These are phyloP conservation scores for Ceratocystiopsis brevicomis DNA, from an alignment of 2,329 filamentous ascomycete species.

Conservation along the genomic window DNA sequence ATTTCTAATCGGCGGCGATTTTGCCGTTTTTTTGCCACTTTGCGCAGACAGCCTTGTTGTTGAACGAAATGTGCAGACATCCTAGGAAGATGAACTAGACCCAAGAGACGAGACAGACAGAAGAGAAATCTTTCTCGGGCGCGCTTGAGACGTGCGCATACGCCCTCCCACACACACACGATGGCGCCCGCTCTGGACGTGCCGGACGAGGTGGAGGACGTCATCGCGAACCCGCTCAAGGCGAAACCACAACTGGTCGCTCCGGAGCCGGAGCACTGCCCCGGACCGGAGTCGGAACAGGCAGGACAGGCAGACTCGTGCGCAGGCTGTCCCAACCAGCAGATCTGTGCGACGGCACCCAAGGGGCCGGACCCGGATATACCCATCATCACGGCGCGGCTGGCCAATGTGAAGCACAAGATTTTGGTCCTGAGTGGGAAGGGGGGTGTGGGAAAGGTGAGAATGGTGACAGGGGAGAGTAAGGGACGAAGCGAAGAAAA, in stretches of 20 bases:
- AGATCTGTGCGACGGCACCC: conserved; percentile 81
- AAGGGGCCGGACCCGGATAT: conserved; percentile 95
- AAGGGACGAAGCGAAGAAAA: no score
- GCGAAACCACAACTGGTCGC: conserved; percentile 71
- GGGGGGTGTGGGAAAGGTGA: conserved; percentile 72
- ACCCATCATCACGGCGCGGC: conserved; percentile 64
- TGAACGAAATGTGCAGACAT: no score
- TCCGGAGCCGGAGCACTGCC: conserved; percentile 91
- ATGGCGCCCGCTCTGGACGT: conserved; percentile 76
- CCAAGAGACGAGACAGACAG: no score
- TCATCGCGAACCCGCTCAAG: conserved; percentile 59
- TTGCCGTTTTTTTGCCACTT: no score
- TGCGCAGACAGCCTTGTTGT: no score
- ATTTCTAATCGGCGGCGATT: no score
- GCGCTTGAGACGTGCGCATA: no score
- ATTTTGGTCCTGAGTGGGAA: conserved; percentile 86
- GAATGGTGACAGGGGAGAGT: background rate
- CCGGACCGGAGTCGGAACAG: conserved; percentile 63
- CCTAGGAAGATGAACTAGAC: no score
- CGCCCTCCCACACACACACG: background rate
- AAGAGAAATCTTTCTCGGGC: no score
- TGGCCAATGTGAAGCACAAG: conserved; percentile 72
- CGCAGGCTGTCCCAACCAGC: conserved; percentile 86
- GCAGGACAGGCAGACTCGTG: conserved; percentile 64
- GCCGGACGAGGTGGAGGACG: conserved; percentile 44